Base-by-base conservation (phyloP, 805 yeast species). In the Candida khao-thaluensis region DNA sequence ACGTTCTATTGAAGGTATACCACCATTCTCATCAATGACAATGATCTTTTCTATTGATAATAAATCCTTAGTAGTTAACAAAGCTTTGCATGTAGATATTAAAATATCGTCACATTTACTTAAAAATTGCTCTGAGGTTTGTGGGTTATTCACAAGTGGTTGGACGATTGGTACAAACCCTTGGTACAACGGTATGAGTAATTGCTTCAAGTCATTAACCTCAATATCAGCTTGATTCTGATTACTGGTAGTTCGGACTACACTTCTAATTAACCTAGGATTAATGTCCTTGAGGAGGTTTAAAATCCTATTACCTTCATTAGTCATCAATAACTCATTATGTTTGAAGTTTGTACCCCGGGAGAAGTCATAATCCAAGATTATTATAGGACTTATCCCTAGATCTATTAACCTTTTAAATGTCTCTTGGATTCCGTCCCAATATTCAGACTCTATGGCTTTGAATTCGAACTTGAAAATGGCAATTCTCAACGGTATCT, bases 1-100 rank as follows among this genome's bases (percentile, higher is more conserved):
- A 42, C 98, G 71, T 54, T 88, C 96, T 17, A 80, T 66, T 0
- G 95, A 84, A 0, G 98, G 98, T 5, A 88, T 82, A 0, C 99
- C 99, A 1, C 99, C 99, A 14, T 74, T 57, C 1, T 81, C 77
- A 51, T 89, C 97, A 21, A 93, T 66, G 45, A 82, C 79, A 6
- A 91, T 76, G 20, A 91, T 62, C 49, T 93, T 93, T 47, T 93
- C 99, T 30, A 93, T 74, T 0, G 81, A 68, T n/a, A 70, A 56
- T 18, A 70, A 47, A 35, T 64, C 63, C 43, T 14, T 53, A 43
- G 35, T 23, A 3, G 54, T 45, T 23, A 62, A 40, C 15, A 67
- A 44, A 23, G 57, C 42, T 5, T 59, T 35, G 32, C 63, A 52
- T 3, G 67, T 37, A 10, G 49, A 45, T 31, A 40, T 45, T 22